Evolutionary conservation across 305 asterid species (phyloP).

Genomic region (Fraxinus floribunda): DNA sequence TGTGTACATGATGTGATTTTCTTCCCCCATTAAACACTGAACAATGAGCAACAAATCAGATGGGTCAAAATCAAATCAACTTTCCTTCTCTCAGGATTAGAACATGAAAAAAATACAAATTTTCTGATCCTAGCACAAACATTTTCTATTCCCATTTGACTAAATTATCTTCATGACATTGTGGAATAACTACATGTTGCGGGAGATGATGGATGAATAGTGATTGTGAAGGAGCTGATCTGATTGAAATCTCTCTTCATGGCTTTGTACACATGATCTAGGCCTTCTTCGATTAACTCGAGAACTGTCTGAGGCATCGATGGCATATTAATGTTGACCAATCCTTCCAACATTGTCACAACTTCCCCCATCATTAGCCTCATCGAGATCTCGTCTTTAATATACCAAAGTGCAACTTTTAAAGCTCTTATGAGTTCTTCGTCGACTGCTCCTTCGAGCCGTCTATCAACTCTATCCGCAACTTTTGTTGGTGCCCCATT

Average conservation of each 20-base stretch:
- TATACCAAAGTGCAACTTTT: constrained; percentile 79
- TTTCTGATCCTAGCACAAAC: background rate
- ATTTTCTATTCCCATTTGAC: background rate
- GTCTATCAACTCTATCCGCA: constrained; percentile 40
- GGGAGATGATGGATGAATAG: constrained; percentile 58
- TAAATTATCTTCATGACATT: constrained; percentile 70
- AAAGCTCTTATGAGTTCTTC: constrained; percentile 50
- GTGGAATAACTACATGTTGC: constrained; percentile 86
- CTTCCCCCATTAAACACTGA: background rate
- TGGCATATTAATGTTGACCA: constrained; percentile 55
- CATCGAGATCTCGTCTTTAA: constrained; percentile 66
- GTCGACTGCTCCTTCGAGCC: constrained; percentile 58
- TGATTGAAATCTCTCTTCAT: constrained; percentile 79
- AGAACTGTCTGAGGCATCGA: constrained; percentile 77
- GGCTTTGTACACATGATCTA: constrained; percentile 74
- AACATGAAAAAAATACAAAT: background rate
- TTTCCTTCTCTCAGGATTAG: background rate
- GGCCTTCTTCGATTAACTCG: constrained; percentile 78
- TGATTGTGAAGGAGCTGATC: constrained; percentile 57
- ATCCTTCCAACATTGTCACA: constrained; percentile 80
- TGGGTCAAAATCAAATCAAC: background rate
- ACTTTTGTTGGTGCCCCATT: constrained; percentile 53
- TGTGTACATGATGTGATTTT: background rate
- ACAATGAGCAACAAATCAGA: background rate
- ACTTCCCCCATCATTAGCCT: constrained; percentile 91